Conservation (phyloP, 176 grass and related monocot genomes). For the Paspalum vaginatum region DNA sequence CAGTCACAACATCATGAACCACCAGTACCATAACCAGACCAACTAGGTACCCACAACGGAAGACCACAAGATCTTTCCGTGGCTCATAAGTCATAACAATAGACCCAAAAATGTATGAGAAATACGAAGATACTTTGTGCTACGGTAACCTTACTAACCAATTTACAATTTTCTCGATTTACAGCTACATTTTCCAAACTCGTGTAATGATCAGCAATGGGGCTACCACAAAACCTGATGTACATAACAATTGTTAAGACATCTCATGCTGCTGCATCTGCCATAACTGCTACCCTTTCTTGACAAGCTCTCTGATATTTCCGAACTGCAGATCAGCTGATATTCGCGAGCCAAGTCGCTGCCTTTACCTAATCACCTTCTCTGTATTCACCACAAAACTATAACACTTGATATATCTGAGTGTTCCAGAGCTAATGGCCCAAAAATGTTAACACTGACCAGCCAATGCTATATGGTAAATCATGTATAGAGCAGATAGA, state of each 20-base stretch:
- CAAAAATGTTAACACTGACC: slow-evolving; percentile 8
- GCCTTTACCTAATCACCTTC: not conserved
- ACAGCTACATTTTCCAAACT: slow-evolving; percentile 15
- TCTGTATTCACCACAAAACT: slow-evolving; percentile 31
- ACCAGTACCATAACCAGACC: not conserved
- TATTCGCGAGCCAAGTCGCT: not conserved
- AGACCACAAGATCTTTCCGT: slow-evolving; percentile 4
- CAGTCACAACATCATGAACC: not conserved
- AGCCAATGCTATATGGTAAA: slow-evolving; percentile 13
- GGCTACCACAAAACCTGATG: not conserved
- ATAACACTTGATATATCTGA: slow-evolving; percentile 2
- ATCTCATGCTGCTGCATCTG: not conserved
- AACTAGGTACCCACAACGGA: not conserved
- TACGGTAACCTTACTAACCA: slow-evolving; percentile 1
- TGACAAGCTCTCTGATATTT: not conserved
- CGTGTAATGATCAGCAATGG: slow-evolving; percentile 1
- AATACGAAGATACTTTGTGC: not conserved
- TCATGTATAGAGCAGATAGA: slow-evolving; percentile 14
- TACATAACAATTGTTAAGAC: not conserved
- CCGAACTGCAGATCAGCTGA: not conserved
- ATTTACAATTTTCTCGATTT: slow-evolving; percentile 46
- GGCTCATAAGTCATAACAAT: slow-evolving; percentile 9
- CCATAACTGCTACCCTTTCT: not conserved
- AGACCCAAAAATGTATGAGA: not conserved
- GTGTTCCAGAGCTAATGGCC: not conserved